These are phyloP conservation scores for Phylloporus rhodoxanthus DNA, from an alignment of 768 basidiomycete genomes.

Conservation along the genomic window DNA sequence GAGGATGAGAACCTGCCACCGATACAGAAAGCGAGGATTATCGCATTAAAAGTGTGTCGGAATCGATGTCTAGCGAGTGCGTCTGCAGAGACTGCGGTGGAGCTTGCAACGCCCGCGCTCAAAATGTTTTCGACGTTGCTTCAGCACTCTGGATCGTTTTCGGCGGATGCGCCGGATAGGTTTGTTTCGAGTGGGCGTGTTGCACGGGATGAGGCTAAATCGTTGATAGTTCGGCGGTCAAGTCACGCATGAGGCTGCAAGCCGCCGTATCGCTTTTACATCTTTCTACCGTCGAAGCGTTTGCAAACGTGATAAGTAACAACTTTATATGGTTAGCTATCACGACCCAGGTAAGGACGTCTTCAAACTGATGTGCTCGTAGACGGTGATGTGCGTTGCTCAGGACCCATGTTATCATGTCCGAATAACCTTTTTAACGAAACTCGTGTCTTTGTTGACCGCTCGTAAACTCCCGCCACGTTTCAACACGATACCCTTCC, in stretches of 20 bases:
- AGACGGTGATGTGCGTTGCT: background rate
- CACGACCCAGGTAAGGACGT: slow-evolving; percentile 64
- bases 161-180: slow-evolving; percentile 48
- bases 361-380: background rate
- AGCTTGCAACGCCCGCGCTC: slow-evolving; percentile 69
- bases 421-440: slow-evolving; percentile 69
- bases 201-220: slow-evolving; percentile 7
- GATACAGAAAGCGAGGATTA: slow-evolving; percentile 61
- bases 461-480: slow-evolving; percentile 58
- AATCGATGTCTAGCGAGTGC: slow-evolving; percentile 74
- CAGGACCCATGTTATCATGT: slow-evolving; percentile 90
- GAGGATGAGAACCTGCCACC: slow-evolving; percentile 57
- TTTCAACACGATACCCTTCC: slow-evolving; percentile 81
- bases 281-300: slow-evolving; percentile 55
- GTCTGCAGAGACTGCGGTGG: slow-evolving; percentile 48
- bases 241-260: slow-evolving; percentile 76
- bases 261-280: slow-evolving; percentile 79
- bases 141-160: slow-evolving; percentile 60
- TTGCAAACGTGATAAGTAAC: slow-evolving; percentile 48
- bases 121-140: slow-evolving; percentile 72
- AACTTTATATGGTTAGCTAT: slow-evolving; percentile 69
- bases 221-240: slow-evolving; percentile 46
- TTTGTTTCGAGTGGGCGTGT: slow-evolving; percentile 26
- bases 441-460: slow-evolving; percentile 62
- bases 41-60: slow-evolving; percentile 74